Evolutionary conservation across 1,284 basidiomycete species (phyloP), one percentile per base, ranked within the genome.

Genomic region (Moesziomyces sp.): DNA sequence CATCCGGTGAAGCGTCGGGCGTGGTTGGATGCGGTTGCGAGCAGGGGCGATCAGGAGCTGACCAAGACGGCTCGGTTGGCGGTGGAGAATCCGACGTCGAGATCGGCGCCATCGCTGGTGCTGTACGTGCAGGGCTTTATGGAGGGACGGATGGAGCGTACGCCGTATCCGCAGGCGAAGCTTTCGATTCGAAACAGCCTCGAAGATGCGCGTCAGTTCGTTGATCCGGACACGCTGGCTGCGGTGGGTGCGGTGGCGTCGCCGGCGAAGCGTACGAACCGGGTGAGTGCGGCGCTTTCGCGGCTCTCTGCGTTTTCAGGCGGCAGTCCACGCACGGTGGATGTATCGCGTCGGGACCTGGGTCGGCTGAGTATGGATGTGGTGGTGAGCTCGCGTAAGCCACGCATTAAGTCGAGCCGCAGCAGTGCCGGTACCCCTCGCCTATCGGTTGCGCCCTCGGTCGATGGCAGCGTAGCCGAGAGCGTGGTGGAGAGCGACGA

Each of bases 321-420:
- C 35, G 60, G 60, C 3, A 64, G 60, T 38, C 61, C 67, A 1
- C 28, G 43, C 42, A 40, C 52, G 3, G 33, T 47, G 30, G 56
- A 56, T 18, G 53, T 64, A 0, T 57, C 67, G 11, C 62, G 55
- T 30, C 59, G 62, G 30, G 67, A 63, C 13, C 46, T 64, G 16
- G 55, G 33, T 51, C 64, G 59, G 40, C 51, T 70, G 45, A 64
- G 58, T 24, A 21, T 69, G 11, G 59, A 68, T 42, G 59, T 68
- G 3, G 66, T 59, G 19, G 66, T 68, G 47, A 61, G 42, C 45
- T 55, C 55, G 21, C 55, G 56, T 38, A 68, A 68, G 26, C 55
- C 55, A n/a, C 59, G 59, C 21, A 43, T 58, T 52, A 68, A 58
- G 45, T 58, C 59, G 28, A 46, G 55, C 13, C 54, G 52, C 45